Base-by-base conservation (phyloP, 2,329 filamentous ascomycete species). In the Blastomyces silverae region DNA sequence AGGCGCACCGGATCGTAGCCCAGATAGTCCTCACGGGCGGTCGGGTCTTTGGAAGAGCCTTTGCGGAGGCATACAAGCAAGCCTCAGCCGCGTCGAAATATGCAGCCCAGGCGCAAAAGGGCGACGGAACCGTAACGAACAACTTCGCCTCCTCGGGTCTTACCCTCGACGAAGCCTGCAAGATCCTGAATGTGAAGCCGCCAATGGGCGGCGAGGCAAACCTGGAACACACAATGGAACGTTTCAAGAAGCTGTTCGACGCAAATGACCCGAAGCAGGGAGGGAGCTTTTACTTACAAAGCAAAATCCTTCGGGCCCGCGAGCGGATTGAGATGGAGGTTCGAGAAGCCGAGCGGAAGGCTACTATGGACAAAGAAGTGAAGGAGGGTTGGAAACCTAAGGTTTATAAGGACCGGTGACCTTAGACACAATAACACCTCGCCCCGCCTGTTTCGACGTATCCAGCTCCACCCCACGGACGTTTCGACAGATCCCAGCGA, bases 271-370 rank as follows among this genome's bases (percentile, higher is more conserved):
- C 94, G 13, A 84, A 95, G 78, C 96, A 96, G 74, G 94, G 94
- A 46, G 94, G 94, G 63, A 97, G 92, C 73, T 99, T 99, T 79
- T 99, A 99, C 78, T 83, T 99, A 60, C 94, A 99, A 80, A 97
- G 93, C 83, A 99, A 99, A 81, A 87, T 99, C 64, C 79, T 97
- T 71, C 84, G 94, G 67, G 94, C 94, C 65, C 86, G 93, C 72
- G 93, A 99, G 80, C 83, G 94, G 69, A 89, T 99, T 79, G 93
- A 97, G 81, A 84, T 89, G 72, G 93, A 99, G 79, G 81, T 94
- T 52, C 83, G 87, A 69, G 87, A 89, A 66, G 84, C 87, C 66
- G 82, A 87, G 72, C 88, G 90, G 74, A 87, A 88, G 74, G 83
- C 84, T 17, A 86, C 87, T 70, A 82, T 86, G 72, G 91, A 96